Evolutionary conservation across 202 grass and related monocot species (phyloP), one percentile per base, ranked within the genome.

Genomic region (Dendrocalamus latiflorus): DNA sequence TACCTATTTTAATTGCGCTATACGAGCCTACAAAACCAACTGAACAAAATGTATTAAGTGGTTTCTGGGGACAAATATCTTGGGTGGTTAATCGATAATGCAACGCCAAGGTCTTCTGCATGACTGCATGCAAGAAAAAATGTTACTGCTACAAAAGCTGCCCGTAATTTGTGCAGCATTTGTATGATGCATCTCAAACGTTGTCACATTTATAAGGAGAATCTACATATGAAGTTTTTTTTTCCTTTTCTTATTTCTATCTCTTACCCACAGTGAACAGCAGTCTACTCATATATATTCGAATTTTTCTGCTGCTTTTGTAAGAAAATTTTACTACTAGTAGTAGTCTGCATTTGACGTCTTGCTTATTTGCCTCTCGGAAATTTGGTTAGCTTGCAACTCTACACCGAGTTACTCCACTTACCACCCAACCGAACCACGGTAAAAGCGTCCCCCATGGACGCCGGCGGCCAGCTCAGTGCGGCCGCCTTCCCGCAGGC

Each of bases 391-490:
- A 24, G 21, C 54, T 47, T 49, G n/a, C n/a, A n/a, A 24, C 22
- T 34, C 47, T 6, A 17, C 39, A n/a, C 34, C 18, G 45, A 76
- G 15, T 75, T 83, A 56, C 53, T 25, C 34, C 9, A 65, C 0
- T 39, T 45, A 63, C n/a, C 28, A 21, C 69, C 45, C n/a, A 84
- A 55, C 70, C 53, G 70, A 78, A 80, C 36, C 12, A 43, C 77
- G 18, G 71, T 64, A 81, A 89, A 85, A 21, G 44, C 63, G 22
- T 15, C 47, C n/a, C n/a, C 45, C 51, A 90, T 88, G 91, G 87
- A 87, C 47, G 65, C 77, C 66, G 84, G 36, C 34, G 63, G 47
- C 75, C 18, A 64, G 50, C 21, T 39, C 76, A 20, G 48, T 66
- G 9, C 65, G 9, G 30, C n/a, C 26, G 82, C 22, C 6, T 60